These are phyloP conservation scores for Gossypium mustelinum DNA, from an alignment of 345 rosid genomes.

Conservation along the genomic window DNA sequence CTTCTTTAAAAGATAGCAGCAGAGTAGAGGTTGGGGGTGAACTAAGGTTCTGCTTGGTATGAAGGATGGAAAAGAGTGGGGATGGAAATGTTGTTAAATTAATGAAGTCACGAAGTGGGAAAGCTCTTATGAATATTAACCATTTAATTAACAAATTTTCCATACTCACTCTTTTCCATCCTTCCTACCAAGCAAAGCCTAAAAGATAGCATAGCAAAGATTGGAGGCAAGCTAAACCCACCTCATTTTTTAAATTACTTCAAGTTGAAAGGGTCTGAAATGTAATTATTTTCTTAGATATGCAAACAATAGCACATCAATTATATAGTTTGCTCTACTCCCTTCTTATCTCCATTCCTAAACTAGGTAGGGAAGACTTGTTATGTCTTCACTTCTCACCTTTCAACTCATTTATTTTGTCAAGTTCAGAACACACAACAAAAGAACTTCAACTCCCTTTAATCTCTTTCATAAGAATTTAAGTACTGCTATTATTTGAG, in stretches of 20 bases:
- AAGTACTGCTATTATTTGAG: not conserved
- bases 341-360: not conserved
- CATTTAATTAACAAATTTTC: too few species aligned
- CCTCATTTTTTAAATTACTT: not conserved
- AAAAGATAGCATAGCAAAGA: too few species aligned
- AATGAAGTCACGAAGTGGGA: too few species aligned
- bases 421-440: not conserved
- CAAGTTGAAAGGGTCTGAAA: not conserved
- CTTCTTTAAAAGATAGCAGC: too few species aligned
- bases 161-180: too few species aligned
- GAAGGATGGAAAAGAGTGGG: not conserved
- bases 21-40: too few species aligned
- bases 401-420: not conserved
- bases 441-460: not conserved
- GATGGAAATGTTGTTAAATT: not conserved
- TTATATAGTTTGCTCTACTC: not conserved
- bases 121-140: too few species aligned
- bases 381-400: not conserved
- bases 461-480: not conserved
- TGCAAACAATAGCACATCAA: not conserved
- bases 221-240: not conserved
- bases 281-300: not conserved
- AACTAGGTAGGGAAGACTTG: not conserved
- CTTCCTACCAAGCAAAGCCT: too few species aligned
- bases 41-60: not conserved